These are phyloP conservation scores for Candida tibetensis DNA, from an alignment of 805 yeast species.

Conservation along the genomic window DNA sequence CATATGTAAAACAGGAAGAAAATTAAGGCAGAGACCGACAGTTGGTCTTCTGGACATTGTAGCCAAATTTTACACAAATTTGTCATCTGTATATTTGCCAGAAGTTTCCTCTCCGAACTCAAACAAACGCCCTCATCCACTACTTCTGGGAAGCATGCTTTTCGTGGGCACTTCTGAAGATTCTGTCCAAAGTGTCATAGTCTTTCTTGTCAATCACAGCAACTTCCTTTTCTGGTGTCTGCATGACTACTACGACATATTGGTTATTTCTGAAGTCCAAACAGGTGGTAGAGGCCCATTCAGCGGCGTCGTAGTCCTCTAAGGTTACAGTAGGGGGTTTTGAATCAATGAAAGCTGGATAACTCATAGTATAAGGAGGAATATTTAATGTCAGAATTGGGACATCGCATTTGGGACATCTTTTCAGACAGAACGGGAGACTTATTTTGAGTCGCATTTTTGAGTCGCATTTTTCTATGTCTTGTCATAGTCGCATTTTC, in stretches of 20 bases:
- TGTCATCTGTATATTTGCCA: too few relatives aligned
- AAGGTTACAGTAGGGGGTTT: conserved; percentile 47
- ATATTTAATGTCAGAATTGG: not conserved
- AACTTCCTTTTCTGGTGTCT: conserved; percentile 41
- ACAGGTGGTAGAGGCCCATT: conserved; percentile 52
- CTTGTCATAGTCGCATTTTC: too few relatives aligned
- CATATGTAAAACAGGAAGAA: too few relatives aligned
- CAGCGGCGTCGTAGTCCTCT: conserved; percentile 47
- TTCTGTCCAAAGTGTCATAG: conserved; percentile 36
- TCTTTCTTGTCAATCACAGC: conserved; percentile 41
- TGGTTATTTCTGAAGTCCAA: conserved; percentile 36
- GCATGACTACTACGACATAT: conserved; percentile 47
- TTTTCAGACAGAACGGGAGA: not conserved
- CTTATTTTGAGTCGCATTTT: not conserved
- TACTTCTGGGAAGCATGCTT: conserved; percentile 13
- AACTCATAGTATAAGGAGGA: conserved; percentile 13
- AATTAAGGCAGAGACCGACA: too few relatives aligned
- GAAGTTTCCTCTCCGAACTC: too few relatives aligned
- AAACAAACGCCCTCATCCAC: too few relatives aligned
- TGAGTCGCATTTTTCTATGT: too few relatives aligned
- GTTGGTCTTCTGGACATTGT: too few relatives aligned
- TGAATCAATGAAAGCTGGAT: conserved; percentile 44
- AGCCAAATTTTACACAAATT: too few relatives aligned
- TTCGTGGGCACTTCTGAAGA: conserved; percentile 46
- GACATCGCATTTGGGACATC: not conserved